Base-by-base conservation (phyloP, 306 rosid species). In the Vigna mungo region DNA sequence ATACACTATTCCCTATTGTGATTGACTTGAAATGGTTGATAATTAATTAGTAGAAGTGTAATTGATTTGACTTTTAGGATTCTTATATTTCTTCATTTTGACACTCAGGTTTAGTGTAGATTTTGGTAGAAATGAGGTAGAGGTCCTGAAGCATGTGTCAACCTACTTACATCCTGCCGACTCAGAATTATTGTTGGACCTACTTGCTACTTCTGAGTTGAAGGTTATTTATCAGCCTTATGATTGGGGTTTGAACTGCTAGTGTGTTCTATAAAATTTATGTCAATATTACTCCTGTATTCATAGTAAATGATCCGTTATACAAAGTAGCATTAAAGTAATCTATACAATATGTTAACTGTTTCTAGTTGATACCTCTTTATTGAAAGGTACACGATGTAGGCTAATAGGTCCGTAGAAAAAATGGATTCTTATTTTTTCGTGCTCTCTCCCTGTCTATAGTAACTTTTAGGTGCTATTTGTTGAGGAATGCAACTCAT, bases 181-280 rank as follows among this genome's bases (percentile, higher is more conserved):
- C 32, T 78, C 94, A 5, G 91, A 82, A 81, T 85, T 85, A n/a
- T 72, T 90, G 54, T 77, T 92, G 78, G 96, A 90, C 77, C 60
- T 85, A 78, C 87, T 92, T 52, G 92, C 93, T 60, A 75, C 72
- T 67, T 78, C 87, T 66, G 90, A 92, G 85, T 60, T 90, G 83
- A 90, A 90, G 87, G 91, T 89, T 78, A 78, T 74, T 32, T 89
- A 92, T 83, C 87, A 86, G 81, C 76, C 90, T 41, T 92, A 86
- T 18, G 94, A 90, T 72, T 92, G 97, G 97, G 86, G 91, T 82
- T 85, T 87, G 87, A 90, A 93, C 86, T 75, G 74, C 81, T 92
- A 79, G 62, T 60, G 18, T 65, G 30, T 52, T 25, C 36, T 60
- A 25, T 34, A 34, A 27, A 11, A 18, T 23, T 34, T 32, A 14